Evolutionary conservation across 1,139 yeast species (phyloP).

Genomic region (Candida gigantensis): DNA sequence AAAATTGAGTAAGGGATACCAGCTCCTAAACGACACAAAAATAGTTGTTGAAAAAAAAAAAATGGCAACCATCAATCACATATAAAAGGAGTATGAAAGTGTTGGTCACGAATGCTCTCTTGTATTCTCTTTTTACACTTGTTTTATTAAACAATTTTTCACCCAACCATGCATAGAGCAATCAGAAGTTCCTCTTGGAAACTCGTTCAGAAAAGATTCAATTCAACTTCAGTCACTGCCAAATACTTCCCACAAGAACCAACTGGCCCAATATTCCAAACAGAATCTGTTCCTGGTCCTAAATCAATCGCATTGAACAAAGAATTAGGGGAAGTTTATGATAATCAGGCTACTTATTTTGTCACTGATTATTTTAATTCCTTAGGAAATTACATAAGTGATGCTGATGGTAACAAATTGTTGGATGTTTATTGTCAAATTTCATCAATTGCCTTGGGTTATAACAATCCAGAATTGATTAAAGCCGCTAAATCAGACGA

Average conservation of each 20-base stretch:
- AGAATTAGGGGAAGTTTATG: constrained; percentile 57
- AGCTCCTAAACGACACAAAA: constrained; percentile 1
- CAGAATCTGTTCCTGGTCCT: constrained; percentile 63
- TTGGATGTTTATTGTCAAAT: constrained; percentile 73
- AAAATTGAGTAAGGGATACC: neutral
- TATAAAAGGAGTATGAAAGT: too few species aligned
- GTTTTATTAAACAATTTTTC: constrained; percentile 1
- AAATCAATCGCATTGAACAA: constrained; percentile 46
- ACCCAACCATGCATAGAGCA: constrained; percentile 11
- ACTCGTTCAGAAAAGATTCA: constrained; percentile 10
- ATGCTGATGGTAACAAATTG: constrained; percentile 66
- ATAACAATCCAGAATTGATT: constrained; percentile 70
- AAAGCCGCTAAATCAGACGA: constrained; percentile 63
- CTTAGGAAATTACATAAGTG: constrained; percentile 68
- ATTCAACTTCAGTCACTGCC: constrained; percentile 16
- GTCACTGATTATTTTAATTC: constrained; percentile 67
- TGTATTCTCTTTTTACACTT: constrained; percentile 1
- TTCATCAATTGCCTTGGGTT: constrained; percentile 73
- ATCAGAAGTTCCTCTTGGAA: constrained; percentile 4
- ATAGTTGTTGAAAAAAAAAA: neutral
- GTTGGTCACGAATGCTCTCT: too few species aligned
- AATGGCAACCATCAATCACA: neutral
- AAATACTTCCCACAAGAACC: constrained; percentile 56
- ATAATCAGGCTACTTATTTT: constrained; percentile 69
- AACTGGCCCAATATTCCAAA: constrained; percentile 45